phyloP scores from a whole-genome alignment of 768 basidiomycete genomes.

The Imleria badia region DNA sequence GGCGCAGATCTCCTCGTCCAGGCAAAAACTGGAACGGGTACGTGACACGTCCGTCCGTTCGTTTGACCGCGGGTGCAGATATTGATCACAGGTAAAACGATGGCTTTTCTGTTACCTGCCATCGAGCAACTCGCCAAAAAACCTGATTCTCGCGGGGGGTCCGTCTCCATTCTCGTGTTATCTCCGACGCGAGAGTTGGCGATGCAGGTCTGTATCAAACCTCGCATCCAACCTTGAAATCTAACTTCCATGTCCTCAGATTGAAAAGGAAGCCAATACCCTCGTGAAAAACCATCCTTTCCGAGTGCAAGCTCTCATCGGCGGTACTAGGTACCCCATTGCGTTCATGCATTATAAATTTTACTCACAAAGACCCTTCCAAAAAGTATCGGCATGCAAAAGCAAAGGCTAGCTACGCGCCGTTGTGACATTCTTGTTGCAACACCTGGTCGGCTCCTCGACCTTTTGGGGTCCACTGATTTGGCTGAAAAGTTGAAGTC shows the following conservation, averaged over 20 bases:
- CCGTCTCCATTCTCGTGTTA: constrained; percentile 60
- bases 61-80: neutral
- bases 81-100: constrained; percentile 53
- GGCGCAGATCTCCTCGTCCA: constrained; percentile 50
- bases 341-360: neutral
- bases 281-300: constrained; percentile 42
- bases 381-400: constrained; percentile 25
- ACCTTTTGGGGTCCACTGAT: constrained; percentile 55
- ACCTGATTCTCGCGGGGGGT: constrained; percentile 24
- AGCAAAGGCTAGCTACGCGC: constrained; percentile 24
- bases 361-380: constrained; percentile 3
- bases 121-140: constrained; percentile 61
- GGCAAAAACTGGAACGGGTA: constrained; percentile 62
- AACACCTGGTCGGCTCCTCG: constrained; percentile 74
- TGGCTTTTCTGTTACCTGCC: constrained; percentile 75
- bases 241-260: constrained; percentile 38
- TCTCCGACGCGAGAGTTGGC: constrained; percentile 77
- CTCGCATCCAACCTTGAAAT: neutral
- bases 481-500: constrained; percentile 37
- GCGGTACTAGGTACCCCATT: constrained; percentile 48
- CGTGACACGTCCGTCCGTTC: constrained; percentile 14
- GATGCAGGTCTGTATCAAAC: constrained; percentile 54
- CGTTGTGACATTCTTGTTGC: constrained; percentile 62
- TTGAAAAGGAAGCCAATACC: constrained; percentile 60
- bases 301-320: constrained; percentile 50